Evolutionary conservation across 179 eudicot species (phyloP), one percentile per base, ranked within the genome.

Genomic region (Silene vulgaris): DNA sequence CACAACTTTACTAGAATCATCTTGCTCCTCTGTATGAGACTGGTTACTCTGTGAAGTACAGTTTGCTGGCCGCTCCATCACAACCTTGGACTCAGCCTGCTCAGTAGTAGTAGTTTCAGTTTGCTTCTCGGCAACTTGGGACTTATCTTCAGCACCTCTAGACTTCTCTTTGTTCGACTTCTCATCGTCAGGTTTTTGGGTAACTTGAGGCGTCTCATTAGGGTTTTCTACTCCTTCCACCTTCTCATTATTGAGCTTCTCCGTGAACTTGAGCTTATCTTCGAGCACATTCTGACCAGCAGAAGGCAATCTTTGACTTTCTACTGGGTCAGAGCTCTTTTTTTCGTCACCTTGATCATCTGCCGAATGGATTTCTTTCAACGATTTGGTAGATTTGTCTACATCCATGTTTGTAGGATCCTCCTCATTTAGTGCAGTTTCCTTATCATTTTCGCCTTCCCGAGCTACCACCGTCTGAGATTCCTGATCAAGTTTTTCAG

Each of bases 401-500:
- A 72, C 73, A 52, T 65, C 69, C 68, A 32, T 62, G 14, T 72
- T 61, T 43, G 73, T 40, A 43, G 64, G n/a, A 61, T 76, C 30
- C 61, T 67, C 80, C 80, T 69, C 72, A 65, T 73, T 65, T 17
- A 14, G 23, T 17, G 45, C 45, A 45, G 54, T 68, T 48, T 76
- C 80, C 74, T 76, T 77, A 45, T 78, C 76, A 29, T 69, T 81
- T 52, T 66, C 81, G 29, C 62, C 75, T 70, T 75, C 77, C 74
- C 29, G 73, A 43, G 81, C 83, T 70, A 74, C 81, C 70, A 80
- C 79, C 74, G 79, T 78, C 75, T 69, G 63, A 77, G 79, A 75
- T 79, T 78, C 85, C 71, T 67, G 82, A 69, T 81, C 91, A 81
- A 69, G 43, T 5, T 77, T 79, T 79, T 82, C 89, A 67, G 79